Conservation (phyloP, 148 eudicot species). For the Nyssa sinensis region DNA sequence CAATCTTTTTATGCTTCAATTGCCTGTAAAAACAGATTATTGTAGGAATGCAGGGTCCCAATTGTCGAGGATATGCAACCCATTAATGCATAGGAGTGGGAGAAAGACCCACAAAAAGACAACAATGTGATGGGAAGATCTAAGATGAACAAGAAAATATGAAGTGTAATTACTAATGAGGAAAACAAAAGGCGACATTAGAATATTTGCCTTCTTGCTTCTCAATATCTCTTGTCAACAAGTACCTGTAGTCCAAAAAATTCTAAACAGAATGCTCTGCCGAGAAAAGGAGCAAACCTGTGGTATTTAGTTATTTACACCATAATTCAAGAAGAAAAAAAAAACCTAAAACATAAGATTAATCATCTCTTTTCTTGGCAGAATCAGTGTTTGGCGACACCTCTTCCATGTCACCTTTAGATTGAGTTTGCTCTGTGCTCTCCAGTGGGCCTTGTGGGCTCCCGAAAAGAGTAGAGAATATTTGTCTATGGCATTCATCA, state of each 20-base stretch:
- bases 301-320: constrained; percentile 14
- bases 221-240: constrained; percentile 7
- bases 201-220: background rate
- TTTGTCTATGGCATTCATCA: constrained; percentile 70
- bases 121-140: too few relatives aligned
- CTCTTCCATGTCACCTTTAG: constrained; percentile 12
- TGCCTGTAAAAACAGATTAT: too few relatives aligned
- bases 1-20: too few relatives aligned
- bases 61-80: too few relatives aligned
- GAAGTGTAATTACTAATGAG: background rate
- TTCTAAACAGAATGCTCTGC: constrained; percentile 1
- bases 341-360: background rate
- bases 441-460: constrained; percentile 63
- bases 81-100: too few relatives aligned
- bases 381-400: background rate
- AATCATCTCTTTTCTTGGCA: background rate
- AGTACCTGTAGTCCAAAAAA: background rate
- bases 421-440: constrained; percentile 21
- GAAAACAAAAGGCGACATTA: background rate
- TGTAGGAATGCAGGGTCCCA: too few relatives aligned
- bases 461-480: constrained; percentile 70
- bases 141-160: background rate
- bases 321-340: background rate
- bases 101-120: too few relatives aligned
- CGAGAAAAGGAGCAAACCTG: constrained; percentile 16